Evolutionary conservation across 306 rosid species (phyloP), one percentile per base, ranked within the genome.

Genomic region (Oemleria cerasiformis): DNA sequence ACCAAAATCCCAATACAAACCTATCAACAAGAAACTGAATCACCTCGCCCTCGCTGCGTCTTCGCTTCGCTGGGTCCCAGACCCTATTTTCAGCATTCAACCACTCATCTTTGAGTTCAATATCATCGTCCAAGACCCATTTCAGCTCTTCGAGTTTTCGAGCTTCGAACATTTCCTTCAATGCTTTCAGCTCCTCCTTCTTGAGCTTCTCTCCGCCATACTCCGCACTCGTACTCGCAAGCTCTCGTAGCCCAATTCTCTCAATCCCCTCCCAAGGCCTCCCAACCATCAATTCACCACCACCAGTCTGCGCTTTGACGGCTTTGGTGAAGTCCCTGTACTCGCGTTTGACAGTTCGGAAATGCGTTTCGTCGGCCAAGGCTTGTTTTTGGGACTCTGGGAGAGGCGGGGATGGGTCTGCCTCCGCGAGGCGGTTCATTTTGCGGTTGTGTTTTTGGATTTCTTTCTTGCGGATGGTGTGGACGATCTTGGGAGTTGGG

Each of bases 21-120:
- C 98, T 93, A 15, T 90, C 81, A 63, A 90, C 96, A 50, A 93
- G 98, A 80, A 90, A 90, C 70, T 77, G 80, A 45, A 93, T 80
- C 73, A 76, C 89, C 87, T 88, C 88, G 11, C 44, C 79, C 84
- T 90, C 98, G 43, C 85, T 47, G 8, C 88, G 92, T 45, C 79
- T 66, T 81, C 79, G 79, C 65, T 80, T 80, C 14, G 53, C 34
- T 7, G 70, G 56, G 20, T 65, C 74, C 85, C 62, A 49, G 0
- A 58, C 67, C 43, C 68, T 80, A 47, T 76, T 65, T 65, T 73
- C 90, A 10, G 72, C 77, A 45, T 30, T 75, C 67, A 78, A 74
- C 87, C 87, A 82, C 77, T 57, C 82, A 23, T 84, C 86, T 15
- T 80, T 75, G 10, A 88, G 30, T 74, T 87, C 92, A 23, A 91